Conservation (phyloP, 441 rosid genomes). For the Mallotus japonicus region DNA sequence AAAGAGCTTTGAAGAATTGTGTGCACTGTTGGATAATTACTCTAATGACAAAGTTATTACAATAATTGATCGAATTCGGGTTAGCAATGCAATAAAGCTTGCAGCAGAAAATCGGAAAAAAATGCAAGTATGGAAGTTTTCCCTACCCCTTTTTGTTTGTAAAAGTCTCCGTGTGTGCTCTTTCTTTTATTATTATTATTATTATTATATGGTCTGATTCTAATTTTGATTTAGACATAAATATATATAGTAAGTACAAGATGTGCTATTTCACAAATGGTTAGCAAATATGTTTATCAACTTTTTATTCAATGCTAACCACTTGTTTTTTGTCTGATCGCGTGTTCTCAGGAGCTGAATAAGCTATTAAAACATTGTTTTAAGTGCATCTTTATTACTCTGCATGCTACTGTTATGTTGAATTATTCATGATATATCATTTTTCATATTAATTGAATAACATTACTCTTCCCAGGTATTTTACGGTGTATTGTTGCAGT, state of each 20-base stretch:
- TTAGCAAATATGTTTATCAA: background rate
- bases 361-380: background rate
- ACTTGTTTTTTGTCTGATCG: background rate
- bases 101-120: slow-evolving; percentile 92
- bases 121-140: slow-evolving; percentile 68
- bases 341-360: background rate
- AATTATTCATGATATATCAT: background rate
- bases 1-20: slow-evolving; percentile 61
- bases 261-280: background rate
- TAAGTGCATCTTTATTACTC: background rate
- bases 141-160: background rate
- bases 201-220: no score
- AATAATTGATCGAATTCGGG: slow-evolving; percentile 62
- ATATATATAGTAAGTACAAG: background rate
- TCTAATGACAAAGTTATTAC: slow-evolving; percentile 51
- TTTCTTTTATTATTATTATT: no score
- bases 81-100: slow-evolving; percentile 62
- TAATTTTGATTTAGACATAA: background rate
- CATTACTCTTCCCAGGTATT: slow-evolving; percentile 54
- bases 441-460: background rate
- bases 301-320: background rate
- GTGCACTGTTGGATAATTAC: slow-evolving; percentile 44
- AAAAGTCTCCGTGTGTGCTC: background rate
- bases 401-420: background rate
- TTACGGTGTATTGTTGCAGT: slow-evolving; percentile 83